These are phyloP conservation scores for Neonectria ditissima DNA, from an alignment of 2,329 filamentous ascomycete genomes.

Conservation along the genomic window DNA sequence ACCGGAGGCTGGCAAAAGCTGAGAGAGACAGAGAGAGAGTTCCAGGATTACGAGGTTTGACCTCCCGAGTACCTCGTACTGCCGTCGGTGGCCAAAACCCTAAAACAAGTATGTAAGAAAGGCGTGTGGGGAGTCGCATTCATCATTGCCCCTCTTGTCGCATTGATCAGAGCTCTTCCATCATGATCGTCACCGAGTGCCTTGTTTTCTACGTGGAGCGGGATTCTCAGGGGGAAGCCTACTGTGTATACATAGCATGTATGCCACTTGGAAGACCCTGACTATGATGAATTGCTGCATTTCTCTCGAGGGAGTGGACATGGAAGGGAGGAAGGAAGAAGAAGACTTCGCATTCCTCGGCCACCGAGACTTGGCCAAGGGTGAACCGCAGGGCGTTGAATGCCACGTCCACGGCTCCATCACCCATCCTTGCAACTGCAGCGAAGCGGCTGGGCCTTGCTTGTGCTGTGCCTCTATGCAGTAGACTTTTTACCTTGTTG, in stretches of 20 bases:
- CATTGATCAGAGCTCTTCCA: not conserved
- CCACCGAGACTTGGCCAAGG: slow-evolving; percentile 3
- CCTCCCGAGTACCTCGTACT: slow-evolving; percentile 18
- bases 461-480: slow-evolving; percentile 6
- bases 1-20: slow-evolving; percentile 17
- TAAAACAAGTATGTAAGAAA: slow-evolving; percentile 8
- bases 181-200: not conserved
- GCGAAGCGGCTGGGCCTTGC: slow-evolving; percentile 1
- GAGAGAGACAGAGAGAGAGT: slow-evolving; percentile 13
- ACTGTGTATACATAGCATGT: too few relatives aligned
- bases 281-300: not conserved
- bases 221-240: not conserved
- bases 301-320: not conserved
- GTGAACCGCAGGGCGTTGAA: slow-evolving; percentile 16
- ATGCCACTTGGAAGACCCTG: not conserved
- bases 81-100: slow-evolving; percentile 15
- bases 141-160: not conserved
- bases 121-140: slow-evolving; percentile 5
- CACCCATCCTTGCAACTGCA: slow-evolving; percentile 19
- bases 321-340: not conserved
- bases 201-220: not conserved
- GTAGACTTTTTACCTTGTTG: not conserved
- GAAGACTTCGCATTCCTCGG: not conserved
- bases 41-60: slow-evolving; percentile 26
- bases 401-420: slow-evolving; percentile 25